A percentile compares a stretch with the other conserved stretches of the same genome.
Evolutionary conservation across 2,329 filamentous ascomycete species (phyloP).

Genomic region (Aureobasidium sp.): DNA sequence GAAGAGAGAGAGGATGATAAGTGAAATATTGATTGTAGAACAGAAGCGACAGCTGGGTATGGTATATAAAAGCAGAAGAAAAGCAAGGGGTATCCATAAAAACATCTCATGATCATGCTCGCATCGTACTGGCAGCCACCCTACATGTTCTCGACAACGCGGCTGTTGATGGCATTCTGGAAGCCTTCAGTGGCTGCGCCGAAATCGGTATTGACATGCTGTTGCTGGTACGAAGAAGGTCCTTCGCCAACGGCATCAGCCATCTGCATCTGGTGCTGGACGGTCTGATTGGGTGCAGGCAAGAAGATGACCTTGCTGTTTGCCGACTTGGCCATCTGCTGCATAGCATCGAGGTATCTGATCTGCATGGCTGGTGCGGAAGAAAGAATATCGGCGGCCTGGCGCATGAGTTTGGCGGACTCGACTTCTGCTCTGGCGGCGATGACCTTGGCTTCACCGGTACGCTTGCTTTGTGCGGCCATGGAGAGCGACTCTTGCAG

Average conservation of each 20-base stretch:
- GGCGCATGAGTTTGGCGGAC: constrained; percentile 88
- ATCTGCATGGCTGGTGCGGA: constrained; percentile 98
- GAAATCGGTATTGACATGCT: constrained; percentile 37
- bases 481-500: constrained; percentile 97
- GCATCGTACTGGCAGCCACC: not conserved
- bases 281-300: constrained; percentile 67
- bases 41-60: not conserved
- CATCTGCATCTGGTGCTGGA: constrained; percentile 57
- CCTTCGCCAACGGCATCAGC: constrained; percentile 63
- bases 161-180: constrained; percentile 83
- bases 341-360: constrained; percentile 98
- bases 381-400: constrained; percentile 93
- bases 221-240: constrained; percentile 49
- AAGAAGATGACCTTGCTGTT: constrained; percentile 92
- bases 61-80: not conserved
- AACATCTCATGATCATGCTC: not conserved
- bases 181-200: constrained; percentile 61
- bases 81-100: constrained; percentile 13
- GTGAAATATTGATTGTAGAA: too few species aligned
- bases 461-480: constrained; percentile 98
- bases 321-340: constrained; percentile 95
- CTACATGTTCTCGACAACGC: constrained; percentile 86
- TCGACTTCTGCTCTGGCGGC: constrained; percentile 97
- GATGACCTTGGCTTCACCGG: constrained; percentile 99
- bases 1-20: not conserved